phyloP scores from a whole-genome alignment of 352 stramenopile species.

The Globisporangium ultimum region DNA sequence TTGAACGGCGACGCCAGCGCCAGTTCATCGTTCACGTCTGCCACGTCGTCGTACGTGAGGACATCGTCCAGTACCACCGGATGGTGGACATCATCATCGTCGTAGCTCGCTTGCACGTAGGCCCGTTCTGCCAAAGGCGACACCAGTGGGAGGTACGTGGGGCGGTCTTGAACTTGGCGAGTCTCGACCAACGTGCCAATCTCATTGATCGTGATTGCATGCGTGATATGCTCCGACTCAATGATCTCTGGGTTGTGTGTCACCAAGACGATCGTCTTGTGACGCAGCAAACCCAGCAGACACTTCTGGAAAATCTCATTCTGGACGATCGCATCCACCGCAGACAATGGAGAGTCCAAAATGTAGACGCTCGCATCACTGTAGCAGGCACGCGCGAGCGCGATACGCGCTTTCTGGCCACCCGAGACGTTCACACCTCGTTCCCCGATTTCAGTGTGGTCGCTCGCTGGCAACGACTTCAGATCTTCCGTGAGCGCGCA shows the following conservation, averaged over 20 bases:
- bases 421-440: constrained; percentile 34
- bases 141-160: constrained; percentile 5
- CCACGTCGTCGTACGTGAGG: constrained; percentile 6
- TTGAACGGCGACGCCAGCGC: constrained; percentile 3
- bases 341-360: constrained; percentile 25
- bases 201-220: too few species aligned
- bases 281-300: constrained; percentile 39
- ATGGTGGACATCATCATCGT: too few species aligned
- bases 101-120: too few species aligned
- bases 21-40: neutral
- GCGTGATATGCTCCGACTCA: too few species aligned
- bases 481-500: constrained; percentile 76
- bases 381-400: constrained; percentile 57
- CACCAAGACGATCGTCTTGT: constrained; percentile 54
- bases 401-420: constrained; percentile 44
- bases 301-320: constrained; percentile 79
- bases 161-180: neutral
- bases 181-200: too few species aligned
- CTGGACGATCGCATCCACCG: constrained; percentile 45
- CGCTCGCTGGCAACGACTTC: constrained; percentile 53
- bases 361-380: constrained; percentile 31
- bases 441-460: constrained; percentile 63
- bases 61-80: constrained; percentile 3
- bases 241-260: constrained; percentile 28
- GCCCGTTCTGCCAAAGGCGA: constrained; percentile 3